Percentiles rank a stretch among this genome's conserved stretches.
These are phyloP conservation scores for Linderniella brevidens DNA, from an alignment of 257 asterid genomes.

Conservation along the genomic window DNA sequence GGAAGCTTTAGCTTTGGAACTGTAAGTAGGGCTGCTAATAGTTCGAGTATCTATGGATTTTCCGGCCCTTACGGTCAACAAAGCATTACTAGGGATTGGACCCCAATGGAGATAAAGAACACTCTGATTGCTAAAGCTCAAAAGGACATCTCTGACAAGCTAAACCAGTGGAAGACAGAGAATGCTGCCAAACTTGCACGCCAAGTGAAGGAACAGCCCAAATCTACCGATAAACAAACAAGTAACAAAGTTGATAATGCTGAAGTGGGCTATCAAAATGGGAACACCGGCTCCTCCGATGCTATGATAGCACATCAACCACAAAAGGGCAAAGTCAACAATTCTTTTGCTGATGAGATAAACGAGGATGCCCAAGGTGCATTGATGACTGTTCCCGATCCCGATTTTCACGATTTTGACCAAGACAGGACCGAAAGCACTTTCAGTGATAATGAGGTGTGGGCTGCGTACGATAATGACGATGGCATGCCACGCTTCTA, in stretches of 20 bases:
- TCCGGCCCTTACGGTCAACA: slow-evolving; percentile 25
- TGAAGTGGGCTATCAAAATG: too few species aligned
- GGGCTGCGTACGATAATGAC: slow-evolving; percentile 95
- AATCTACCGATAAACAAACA: too few species aligned
- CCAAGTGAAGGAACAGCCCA: too few species aligned
- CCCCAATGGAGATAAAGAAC: slow-evolving; percentile 52
- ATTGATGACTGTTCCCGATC: slow-evolving; percentile 82
- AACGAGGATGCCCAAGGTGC: slow-evolving; percentile 25
- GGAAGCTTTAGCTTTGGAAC: too few species aligned
- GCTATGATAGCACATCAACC: too few species aligned
- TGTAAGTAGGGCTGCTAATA: slow-evolving; percentile 2
- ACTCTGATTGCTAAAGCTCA: slow-evolving; percentile 56
- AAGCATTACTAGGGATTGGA: slow-evolving; percentile 32
- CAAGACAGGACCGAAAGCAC: slow-evolving; percentile 73
- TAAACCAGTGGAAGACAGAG: slow-evolving; percentile 45
- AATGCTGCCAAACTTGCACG: slow-evolving; percentile 32
- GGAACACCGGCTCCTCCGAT: too few species aligned
- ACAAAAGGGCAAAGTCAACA: too few species aligned
- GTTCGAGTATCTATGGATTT: slow-evolving; percentile 22
- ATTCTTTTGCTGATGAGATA: slow-evolving; percentile 22
- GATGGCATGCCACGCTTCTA: slow-evolving; percentile 99
- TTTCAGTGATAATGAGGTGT: slow-evolving; percentile 78
- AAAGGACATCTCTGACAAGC: slow-evolving; percentile 35
- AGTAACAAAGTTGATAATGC: too few species aligned
- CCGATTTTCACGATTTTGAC: slow-evolving; percentile 93